phyloP scores from a whole-genome alignment of 2,329 filamentous ascomycete species.

The Sclerotinia trifoliorum region DNA sequence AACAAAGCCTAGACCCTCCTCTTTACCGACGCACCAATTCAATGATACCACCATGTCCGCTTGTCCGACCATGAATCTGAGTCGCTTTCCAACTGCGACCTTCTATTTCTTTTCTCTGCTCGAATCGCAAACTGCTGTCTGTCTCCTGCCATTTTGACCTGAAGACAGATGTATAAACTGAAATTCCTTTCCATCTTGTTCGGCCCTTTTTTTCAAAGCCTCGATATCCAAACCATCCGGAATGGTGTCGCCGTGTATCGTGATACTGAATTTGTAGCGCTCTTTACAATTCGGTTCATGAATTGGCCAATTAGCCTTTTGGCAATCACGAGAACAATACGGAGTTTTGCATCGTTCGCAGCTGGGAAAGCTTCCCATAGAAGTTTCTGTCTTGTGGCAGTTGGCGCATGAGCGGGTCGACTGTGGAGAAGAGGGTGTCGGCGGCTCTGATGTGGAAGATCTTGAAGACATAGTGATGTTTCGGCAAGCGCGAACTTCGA shows the following conservation, averaged over 20 bases:
- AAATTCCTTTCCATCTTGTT: constrained; percentile 9
- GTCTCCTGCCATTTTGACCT: neutral
- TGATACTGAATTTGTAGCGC: constrained; percentile 14
- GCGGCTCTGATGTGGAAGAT: constrained; percentile 8
- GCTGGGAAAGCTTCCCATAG: neutral
- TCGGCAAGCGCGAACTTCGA: neutral
- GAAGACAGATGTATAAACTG: constrained; percentile 12
- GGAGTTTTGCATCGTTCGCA: constrained; percentile 12
- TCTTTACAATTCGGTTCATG: constrained; percentile 12
- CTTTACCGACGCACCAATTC: neutral
- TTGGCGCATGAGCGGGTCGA: neutral
- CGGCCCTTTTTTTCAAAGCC: constrained; percentile 1
- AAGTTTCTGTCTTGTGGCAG: constrained; percentile 1
- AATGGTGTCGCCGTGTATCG: constrained; percentile 11
- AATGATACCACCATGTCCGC: neutral
- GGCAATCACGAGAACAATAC: constrained; percentile 11
- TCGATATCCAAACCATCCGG: constrained; percentile 7
- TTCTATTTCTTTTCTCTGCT: constrained; percentile 3
- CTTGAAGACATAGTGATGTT: constrained; percentile 8
- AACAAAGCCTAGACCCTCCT: neutral
- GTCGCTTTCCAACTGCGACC: too few species aligned
- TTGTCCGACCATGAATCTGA: neutral
- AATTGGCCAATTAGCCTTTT: constrained; percentile 4
- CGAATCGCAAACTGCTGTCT: neutral
- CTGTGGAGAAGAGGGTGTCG: neutral